Base-by-base conservation (phyloP, 768 basidiomycete genomes). In the Pleurotus pulmonarius region DNA sequence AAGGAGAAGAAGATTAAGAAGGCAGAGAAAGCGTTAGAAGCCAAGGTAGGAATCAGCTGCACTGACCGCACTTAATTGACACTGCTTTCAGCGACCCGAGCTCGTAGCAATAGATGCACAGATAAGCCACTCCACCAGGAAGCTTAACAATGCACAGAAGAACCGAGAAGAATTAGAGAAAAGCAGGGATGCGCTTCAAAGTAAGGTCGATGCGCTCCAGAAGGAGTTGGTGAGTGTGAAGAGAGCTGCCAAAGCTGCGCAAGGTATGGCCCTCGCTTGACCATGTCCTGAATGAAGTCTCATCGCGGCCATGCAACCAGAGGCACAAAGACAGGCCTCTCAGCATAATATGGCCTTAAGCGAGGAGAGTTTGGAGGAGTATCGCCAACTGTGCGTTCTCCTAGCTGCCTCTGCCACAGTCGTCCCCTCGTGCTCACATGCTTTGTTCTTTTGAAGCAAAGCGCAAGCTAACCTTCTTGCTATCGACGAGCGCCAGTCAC, bases 1-100 rank as follows among this genome's bases (percentile, higher is more conserved):
- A 86, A 88, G 61, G 94, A 99, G 71, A 88, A 87, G 71, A 82
- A 73, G 45, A 86, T 96, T 57, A 97, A 97, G 75, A 91, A 88
- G 69, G 88, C 88, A 1, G 95, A 98, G 70, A 98, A 95, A 69
- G 76, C 84, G 0, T 70, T 95, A 7, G 96, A 98, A 57, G 83
- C 79, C 13, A 92, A 91, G 76, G 94, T 88, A 38, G 40, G 22
- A 1, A n/a, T 22, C 18, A 22, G 15, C 13, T 6, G n/a, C 29
- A 9, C 39, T 39, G 40, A 43, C 22, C 46, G 24, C 22, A 18
- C 16, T 25, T 1, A 20, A 52, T n/a, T 15, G 46, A 16, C 24
- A 9, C 25, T 5, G 12, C 11, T 34, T 34, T 29, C 59, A 96
- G 94, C 83, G 83, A 72, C 95, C 97, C 2, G 89, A 90, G 46